These are phyloP conservation scores for Vitis vinifera DNA, from an alignment of 164 flowering plant species.

Conservation along the genomic window DNA sequence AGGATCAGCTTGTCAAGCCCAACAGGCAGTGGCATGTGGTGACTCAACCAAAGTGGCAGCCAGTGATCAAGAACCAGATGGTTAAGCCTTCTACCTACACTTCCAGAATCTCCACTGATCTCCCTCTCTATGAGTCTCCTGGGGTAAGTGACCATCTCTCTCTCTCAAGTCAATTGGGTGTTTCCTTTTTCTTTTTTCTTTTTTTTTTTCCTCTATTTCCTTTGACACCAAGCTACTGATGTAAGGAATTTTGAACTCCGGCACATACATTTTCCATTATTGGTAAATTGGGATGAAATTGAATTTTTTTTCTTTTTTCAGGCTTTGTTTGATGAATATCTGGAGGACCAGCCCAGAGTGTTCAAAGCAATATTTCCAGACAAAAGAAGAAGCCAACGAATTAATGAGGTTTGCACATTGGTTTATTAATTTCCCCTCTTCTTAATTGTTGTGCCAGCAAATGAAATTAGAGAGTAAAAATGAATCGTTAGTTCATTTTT, in stretches of 20 bases:
- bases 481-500: no score
- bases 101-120: slow-evolving; percentile 56
- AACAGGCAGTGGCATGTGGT: slow-evolving; percentile 3
- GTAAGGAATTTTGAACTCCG: no score
- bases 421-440: no score
- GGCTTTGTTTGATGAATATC: slow-evolving; percentile 80
- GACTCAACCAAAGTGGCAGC: slow-evolving; percentile 1
- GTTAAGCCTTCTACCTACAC: slow-evolving; percentile 29
- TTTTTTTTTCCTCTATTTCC: neutral
- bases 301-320: slow-evolving; percentile 17
- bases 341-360: slow-evolving; percentile 68
- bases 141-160: slow-evolving; percentile 35
- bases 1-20: neutral
- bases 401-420: slow-evolving; percentile 50
- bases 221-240: neutral
- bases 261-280: no score
- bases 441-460: no score
- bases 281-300: no score
- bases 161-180: no score
- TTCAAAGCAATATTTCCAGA: slow-evolving; percentile 85
- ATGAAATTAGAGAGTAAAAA: no score
- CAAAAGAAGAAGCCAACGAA: slow-evolving; percentile 54
- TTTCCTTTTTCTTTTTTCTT: neutral
- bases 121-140: slow-evolving; percentile 66
- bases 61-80: slow-evolving; percentile 17